A percentile compares a stretch with the other conserved stretches of the same genome.
Evolutionary conservation across 768 basidiomycete genomes (phyloP).

Genomic region (Zangia roseola): DNA sequence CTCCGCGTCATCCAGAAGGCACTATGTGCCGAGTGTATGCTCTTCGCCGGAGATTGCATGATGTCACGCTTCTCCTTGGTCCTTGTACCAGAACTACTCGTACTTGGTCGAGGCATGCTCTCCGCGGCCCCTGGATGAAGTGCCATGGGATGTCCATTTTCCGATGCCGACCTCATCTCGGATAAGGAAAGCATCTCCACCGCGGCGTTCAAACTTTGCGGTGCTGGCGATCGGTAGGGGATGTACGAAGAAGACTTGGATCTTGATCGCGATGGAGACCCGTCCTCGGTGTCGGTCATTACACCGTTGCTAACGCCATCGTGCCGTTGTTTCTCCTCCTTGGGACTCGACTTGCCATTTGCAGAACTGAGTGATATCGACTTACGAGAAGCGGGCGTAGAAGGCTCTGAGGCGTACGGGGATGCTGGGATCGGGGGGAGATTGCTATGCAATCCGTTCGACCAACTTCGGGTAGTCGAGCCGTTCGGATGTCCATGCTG

Average conservation of each 20-base stretch:
- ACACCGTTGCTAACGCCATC: slow-evolving; percentile 27
- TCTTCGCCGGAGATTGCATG: slow-evolving; percentile 46
- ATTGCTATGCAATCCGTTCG: slow-evolving; percentile 35
- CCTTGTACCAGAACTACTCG: slow-evolving; percentile 27
- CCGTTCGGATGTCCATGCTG: slow-evolving; percentile 27
- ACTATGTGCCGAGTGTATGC: slow-evolving; percentile 38
- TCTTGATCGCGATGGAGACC: slow-evolving; percentile 45
- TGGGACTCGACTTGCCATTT: slow-evolving; percentile 33
- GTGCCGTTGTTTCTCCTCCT: slow-evolving; percentile 33
- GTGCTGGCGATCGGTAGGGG: slow-evolving; percentile 52
- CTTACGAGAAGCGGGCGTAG: slow-evolving; percentile 54
- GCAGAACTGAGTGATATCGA: slow-evolving; percentile 34
- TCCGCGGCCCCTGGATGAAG: slow-evolving; percentile 20
- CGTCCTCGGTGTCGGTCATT: slow-evolving; percentile 32
- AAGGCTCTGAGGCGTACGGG: slow-evolving; percentile 61
- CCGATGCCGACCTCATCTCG: slow-evolving; percentile 30
- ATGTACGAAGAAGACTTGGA: slow-evolving; percentile 56
- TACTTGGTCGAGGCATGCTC: slow-evolving; percentile 32
- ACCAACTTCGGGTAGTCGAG: slow-evolving; percentile 27
- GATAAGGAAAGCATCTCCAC: slow-evolving; percentile 55
- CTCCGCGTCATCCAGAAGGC: slow-evolving; percentile 35
- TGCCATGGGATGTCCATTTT: slow-evolving; percentile 22
- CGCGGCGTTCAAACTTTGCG: slow-evolving; percentile 73
- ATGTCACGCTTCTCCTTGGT: slow-evolving; percentile 31
- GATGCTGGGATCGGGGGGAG: slow-evolving; percentile 70